phyloP scores from a whole-genome alignment of 805 yeast species.

The Metschnikowia henanensis region DNA sequence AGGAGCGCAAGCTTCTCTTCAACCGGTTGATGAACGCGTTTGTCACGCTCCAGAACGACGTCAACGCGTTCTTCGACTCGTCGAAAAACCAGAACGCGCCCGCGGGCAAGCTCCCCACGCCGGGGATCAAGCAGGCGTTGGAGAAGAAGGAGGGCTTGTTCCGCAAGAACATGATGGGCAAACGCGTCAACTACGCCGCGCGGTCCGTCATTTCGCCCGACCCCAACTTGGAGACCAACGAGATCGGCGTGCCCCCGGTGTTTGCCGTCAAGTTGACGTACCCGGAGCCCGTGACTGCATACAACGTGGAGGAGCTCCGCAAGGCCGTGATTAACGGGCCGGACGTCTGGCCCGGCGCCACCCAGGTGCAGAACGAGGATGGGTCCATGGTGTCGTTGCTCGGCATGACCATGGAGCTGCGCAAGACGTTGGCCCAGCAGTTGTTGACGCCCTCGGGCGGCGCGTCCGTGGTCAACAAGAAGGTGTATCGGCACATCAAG shows the following conservation, averaged over 20 bases:
- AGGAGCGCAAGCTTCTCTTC: constrained; percentile 74
- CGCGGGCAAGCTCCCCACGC: constrained; percentile 72
- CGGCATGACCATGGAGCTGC: constrained; percentile 90
- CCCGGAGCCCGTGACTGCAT: constrained; percentile 96
- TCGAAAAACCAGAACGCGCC: constrained; percentile 79
- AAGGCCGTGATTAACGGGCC: constrained; percentile 98
- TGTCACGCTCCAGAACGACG: constrained; percentile 93
- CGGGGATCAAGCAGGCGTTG: constrained; percentile 96
- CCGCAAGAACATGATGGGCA: constrained; percentile 99
- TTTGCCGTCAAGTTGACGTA: constrained; percentile 94
- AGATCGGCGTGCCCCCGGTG: constrained; percentile 98
- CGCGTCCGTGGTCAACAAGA: constrained; percentile 74
- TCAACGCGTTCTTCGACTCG: constrained; percentile 89
- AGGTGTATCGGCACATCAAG: constrained; percentile 91
- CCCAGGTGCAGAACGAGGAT: constrained; percentile 93
- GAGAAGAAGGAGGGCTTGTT: constrained; percentile 98
- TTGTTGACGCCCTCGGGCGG: constrained; percentile 80
- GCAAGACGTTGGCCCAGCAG: constrained; percentile 94
- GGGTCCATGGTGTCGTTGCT: constrained; percentile 79
- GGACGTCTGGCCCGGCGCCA: constrained; percentile 98
- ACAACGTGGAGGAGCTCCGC: constrained; percentile 86
- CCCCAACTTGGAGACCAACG: constrained; percentile 96
- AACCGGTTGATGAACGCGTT: constrained; percentile 94
- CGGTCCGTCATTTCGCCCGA: constrained; percentile 99
- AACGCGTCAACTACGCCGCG: constrained; percentile 98